These are phyloP conservation scores for Sungouiella thailandica DNA, from an alignment of 805 yeast species.

Conservation along the genomic window DNA sequence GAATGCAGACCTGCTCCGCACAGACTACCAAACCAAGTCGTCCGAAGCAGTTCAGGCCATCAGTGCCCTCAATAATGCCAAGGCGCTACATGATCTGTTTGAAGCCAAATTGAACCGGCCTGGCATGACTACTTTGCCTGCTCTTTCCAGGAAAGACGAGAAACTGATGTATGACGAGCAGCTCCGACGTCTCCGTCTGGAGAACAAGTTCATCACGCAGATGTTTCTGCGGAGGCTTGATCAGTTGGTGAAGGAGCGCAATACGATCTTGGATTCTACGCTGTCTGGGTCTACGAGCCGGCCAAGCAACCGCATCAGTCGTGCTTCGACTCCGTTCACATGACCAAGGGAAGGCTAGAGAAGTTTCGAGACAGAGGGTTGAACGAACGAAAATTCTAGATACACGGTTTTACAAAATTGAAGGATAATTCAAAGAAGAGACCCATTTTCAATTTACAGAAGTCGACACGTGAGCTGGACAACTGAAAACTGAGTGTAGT, in stretches of 20 bases:
- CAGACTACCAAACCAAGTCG: slow-evolving; percentile 31
- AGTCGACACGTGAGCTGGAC: too few relatives aligned
- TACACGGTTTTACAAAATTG: too few relatives aligned
- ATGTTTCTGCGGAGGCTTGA: slow-evolving; percentile 30
- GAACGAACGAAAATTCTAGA: too few relatives aligned
- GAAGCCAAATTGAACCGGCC: slow-evolving; percentile 25
- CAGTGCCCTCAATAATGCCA: slow-evolving; percentile 15
- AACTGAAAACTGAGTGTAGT: too few relatives aligned
- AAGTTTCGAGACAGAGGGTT: too few relatives aligned
- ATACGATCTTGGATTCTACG: slow-evolving; percentile 23
- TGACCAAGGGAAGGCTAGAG: background rate
- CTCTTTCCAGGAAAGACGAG: slow-evolving; percentile 31
- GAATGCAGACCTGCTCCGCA: slow-evolving; percentile 27
- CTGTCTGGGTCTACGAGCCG: slow-evolving; percentile 26
- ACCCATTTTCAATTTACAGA: too few relatives aligned
- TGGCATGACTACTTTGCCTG: slow-evolving; percentile 32
- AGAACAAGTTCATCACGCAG: slow-evolving; percentile 25
- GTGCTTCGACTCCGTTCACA: slow-evolving; percentile 35
- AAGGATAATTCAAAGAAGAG: too few relatives aligned
- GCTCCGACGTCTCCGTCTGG: slow-evolving; percentile 21
- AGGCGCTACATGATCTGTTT: slow-evolving; percentile 16
- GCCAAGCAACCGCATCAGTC: slow-evolving; percentile 32
- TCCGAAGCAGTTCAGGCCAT: slow-evolving; percentile 29
- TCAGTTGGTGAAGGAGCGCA: slow-evolving; percentile 31
- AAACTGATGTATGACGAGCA: slow-evolving; percentile 21